Percentiles rank a stretch among this genome's conserved stretches.
These are phyloP conservation scores for Fraxinus sp. DNA, from an alignment of 305 asterid species.

Conservation along the genomic window DNA sequence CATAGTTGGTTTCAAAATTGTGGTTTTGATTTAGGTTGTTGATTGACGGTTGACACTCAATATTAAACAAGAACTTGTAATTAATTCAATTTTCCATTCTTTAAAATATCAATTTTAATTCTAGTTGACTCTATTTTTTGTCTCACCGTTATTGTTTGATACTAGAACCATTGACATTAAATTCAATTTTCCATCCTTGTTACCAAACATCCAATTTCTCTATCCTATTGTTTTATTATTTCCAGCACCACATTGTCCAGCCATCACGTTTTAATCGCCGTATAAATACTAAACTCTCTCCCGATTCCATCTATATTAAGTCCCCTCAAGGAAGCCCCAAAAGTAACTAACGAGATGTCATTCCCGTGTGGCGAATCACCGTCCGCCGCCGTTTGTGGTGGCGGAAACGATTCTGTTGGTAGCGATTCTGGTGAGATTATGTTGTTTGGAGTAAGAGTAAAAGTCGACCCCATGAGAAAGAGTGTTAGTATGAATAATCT, in stretches of 20 bases:
- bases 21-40: background rate
- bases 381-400: background rate
- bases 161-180: background rate
- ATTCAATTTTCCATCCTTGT: background rate
- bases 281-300: background rate
- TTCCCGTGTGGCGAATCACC: background rate
- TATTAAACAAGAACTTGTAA: background rate
- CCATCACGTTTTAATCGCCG: background rate
- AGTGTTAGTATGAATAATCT: conserved; percentile 48
- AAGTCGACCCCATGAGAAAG: conserved; percentile 48
- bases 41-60: background rate
- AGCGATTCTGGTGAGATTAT: conserved; percentile 31
- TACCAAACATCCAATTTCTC: background rate
- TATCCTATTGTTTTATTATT: background rate
- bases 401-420: background rate
- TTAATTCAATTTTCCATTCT: background rate
- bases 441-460: conserved; percentile 46
- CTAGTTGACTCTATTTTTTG: background rate
- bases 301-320: background rate
- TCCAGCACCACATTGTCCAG: background rate
- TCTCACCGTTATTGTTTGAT: background rate
- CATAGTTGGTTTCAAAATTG: background rate
- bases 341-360: background rate
- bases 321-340: background rate
- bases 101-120: background rate